phyloP scores from a whole-genome alignment of 164 flowering plant species.

The Stephania japonica region DNA sequence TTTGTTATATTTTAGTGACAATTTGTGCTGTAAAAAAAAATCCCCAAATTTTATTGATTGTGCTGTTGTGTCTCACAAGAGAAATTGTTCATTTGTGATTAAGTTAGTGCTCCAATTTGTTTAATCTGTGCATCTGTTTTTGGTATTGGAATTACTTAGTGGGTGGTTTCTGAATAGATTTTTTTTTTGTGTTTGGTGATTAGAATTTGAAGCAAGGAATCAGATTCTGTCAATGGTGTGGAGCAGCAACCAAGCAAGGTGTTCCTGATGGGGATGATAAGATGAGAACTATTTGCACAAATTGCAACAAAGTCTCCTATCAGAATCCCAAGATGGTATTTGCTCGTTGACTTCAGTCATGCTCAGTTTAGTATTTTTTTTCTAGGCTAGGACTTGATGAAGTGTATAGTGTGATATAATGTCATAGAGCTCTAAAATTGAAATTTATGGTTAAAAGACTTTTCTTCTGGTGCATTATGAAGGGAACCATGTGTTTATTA shows the following conservation, averaged over 20 bases:
- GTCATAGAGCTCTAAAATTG: not conserved
- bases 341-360: not conserved
- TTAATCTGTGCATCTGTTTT: not conserved
- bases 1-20: not conserved
- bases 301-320: constrained; percentile 67
- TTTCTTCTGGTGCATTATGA: too few relatives aligned
- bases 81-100: not conserved
- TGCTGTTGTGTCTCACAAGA: not conserved
- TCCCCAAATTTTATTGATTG: not conserved
- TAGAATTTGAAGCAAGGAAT: constrained; percentile 13
- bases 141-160: not conserved
- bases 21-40: not conserved
- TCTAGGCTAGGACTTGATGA: not conserved
- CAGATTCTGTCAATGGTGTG: constrained; percentile 88
- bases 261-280: constrained; percentile 93
- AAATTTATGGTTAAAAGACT: too few relatives aligned
- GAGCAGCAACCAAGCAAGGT: constrained; percentile 71
- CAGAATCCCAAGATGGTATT: constrained; percentile 96
- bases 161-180: not conserved
- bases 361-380: not conserved
- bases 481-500: too few relatives aligned
- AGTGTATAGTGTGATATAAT: not conserved
- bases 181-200: not conserved
- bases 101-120: not conserved
- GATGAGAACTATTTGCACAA: constrained; percentile 73